Evolutionary conservation across 1,284 basidiomycete species (phyloP).

Genomic region (Heterobasidion occidentale): DNA sequence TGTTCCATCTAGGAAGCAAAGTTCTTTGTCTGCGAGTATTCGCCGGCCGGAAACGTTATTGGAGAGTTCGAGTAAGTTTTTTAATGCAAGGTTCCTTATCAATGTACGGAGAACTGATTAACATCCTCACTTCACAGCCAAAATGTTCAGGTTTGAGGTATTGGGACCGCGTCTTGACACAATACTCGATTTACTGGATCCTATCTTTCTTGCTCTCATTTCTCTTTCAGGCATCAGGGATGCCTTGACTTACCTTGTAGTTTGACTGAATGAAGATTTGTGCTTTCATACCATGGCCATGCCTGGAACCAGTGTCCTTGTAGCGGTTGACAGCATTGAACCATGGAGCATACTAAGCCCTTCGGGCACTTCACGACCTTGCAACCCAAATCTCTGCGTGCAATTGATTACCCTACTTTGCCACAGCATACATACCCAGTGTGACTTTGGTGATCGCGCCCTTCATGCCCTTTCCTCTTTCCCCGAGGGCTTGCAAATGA

Average conservation of each 20-base stretch:
- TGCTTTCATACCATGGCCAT: no score
- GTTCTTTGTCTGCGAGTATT: conserved; percentile 65
- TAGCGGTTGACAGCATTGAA: no score
- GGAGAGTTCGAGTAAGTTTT: conserved; percentile 51
- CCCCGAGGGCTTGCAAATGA: no score
- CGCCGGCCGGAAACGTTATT: conserved; percentile 51
- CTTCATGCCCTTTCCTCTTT: no score
- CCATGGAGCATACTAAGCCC: no score
- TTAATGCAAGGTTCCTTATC: not conserved
- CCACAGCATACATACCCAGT: no score
- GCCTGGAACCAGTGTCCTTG: no score
- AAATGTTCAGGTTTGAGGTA: conserved; percentile 23
- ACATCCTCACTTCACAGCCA: conserved; percentile 14
- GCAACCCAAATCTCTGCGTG: no score
- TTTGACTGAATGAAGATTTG: no score
- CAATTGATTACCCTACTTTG: no score
- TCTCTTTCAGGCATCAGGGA: not conserved
- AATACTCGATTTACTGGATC: not conserved
- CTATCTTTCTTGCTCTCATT: not conserved
- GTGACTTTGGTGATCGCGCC: no score
- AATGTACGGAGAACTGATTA: not conserved
- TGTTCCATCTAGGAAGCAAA: conserved; percentile 35
- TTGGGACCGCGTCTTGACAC: not conserved
- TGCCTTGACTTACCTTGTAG: not conserved
- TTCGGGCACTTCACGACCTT: no score